Base-by-base conservation (phyloP, 352 stramenopile species). In the Plasmopara muralis region DNA sequence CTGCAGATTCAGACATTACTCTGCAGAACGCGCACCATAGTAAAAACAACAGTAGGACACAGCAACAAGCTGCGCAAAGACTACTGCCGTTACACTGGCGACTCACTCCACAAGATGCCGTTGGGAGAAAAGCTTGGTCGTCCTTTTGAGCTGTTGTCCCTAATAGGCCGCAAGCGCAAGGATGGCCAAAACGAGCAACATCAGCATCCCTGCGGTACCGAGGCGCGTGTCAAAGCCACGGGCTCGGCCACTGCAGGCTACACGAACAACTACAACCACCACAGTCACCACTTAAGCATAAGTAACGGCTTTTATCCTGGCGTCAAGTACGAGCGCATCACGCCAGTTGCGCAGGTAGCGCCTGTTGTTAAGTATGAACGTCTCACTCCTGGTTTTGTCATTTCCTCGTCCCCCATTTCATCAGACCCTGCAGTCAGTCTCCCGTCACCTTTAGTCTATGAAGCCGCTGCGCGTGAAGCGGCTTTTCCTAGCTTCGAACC, bases 101-200 rank as follows among this genome's bases (percentile, higher is more conserved):
- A 53, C 31, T 37, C 30, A 35, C 33, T 39, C 25, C 14, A 12
- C 34, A 60, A 44, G 47, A 82, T 82, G 72, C 66, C 72, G 50
- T 53, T 82, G 5, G 70, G 72, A 57, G 72, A 82, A 18, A 82
- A 79, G 53, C 64, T 78, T 12, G 66, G 70, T 35, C 66, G 67
- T 41, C 68, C 72, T 34, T 87, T 87, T 43, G 74, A 85, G 68
- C 42, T 87, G 50, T 62, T 87, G 15, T 84, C 74, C 18, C 74
- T 87, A 31, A 61, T 80, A 7, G 70, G 77, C 25, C 72, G 76
- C 49, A 84, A 83, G 47, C 80, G 77, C 50, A 77, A 78, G 46
- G 59, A 82, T 20, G 63, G 77, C 29, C 28, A 51, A 18, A 46
- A 34, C 16, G 55, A 50, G 44, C 47, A 46, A 4, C 48, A 49